These are phyloP conservation scores for Phytophthora capsici DNA, from an alignment of 352 stramenopile species.

Conservation along the genomic window DNA sequence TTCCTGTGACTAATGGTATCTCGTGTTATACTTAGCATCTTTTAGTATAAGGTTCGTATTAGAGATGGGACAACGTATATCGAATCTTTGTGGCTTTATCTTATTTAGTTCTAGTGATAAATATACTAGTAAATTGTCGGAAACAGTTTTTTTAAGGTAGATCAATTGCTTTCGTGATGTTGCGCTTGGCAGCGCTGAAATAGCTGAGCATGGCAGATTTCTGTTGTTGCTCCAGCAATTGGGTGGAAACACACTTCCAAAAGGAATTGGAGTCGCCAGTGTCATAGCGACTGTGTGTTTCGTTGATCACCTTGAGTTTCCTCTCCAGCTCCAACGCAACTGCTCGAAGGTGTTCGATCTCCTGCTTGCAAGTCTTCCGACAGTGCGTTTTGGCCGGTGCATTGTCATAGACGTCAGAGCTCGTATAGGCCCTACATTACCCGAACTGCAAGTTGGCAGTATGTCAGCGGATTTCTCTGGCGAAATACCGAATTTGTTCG, in stretches of 20 bases:
- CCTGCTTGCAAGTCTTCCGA: conserved; percentile 47
- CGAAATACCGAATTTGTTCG: not conserved
- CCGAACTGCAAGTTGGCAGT: not conserved
- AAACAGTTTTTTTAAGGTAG: too few species aligned
- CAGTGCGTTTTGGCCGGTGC: conserved; percentile 32
- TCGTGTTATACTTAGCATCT: too few species aligned
- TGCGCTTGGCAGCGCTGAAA: too few species aligned
- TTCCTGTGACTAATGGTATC: too few species aligned
- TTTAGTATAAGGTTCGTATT: too few species aligned
- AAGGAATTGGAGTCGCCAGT: conserved; percentile 40
- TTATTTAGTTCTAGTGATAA: too few species aligned
- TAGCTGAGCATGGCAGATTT: conserved; percentile 34
- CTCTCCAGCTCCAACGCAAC: conserved; percentile 44
- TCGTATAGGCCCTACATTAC: conserved; percentile 6
- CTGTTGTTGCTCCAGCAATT: conserved; percentile 46
- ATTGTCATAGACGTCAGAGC: not conserved
- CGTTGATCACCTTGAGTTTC: conserved; percentile 46
- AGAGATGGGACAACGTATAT: too few species aligned
- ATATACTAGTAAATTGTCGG: too few species aligned
- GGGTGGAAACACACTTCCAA: conserved; percentile 52
- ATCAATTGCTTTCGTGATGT: too few species aligned
- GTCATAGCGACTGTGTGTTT: too few species aligned
- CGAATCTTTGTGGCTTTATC: too few species aligned
- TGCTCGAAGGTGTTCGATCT: conserved; percentile 49
- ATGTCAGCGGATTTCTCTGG: not conserved